Evolutionary conservation across 208 protist genomes (phyloP), one percentile per base, ranked within the genome.

Genomic region (Novymonas esmeraldas): DNA sequence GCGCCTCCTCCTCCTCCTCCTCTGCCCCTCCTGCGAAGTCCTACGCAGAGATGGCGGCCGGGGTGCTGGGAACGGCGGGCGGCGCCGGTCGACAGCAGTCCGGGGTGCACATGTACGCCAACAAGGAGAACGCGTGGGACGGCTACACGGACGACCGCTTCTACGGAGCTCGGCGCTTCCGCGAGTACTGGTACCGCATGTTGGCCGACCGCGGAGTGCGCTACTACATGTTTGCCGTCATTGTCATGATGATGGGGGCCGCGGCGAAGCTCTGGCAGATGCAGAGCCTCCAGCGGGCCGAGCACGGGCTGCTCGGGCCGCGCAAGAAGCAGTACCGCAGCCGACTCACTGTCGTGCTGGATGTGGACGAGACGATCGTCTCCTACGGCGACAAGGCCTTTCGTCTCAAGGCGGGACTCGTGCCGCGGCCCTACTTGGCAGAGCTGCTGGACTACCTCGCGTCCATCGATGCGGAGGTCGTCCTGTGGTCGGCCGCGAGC

Each of bases 361-460:
- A 96, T 59, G 80, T 96, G n/a, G 91, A 96, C 64, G 91, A 96
- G 71, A 96, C 86, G 20, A 82, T 96, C 50, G 52, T 96, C 2
- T 96, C 91, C n/a, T 96, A 92, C 60, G 88, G 91, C 26, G 91
- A 96, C 69, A 96, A 96, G 78, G 91, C 91, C 0, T 96, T 92
- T 61, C 91, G 87, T 26, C 81, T 94, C 62, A 88, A 89, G 67
- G 91, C 91, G 6, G 88, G 88, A 10, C 67, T 96, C 28, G 83
- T 96, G 18, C 68, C 84, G 6, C 76, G 91, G 10, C 91, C 91
- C 14, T 89, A 96, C 70, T 66, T 94, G 5, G 91, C 87, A 3
- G 91, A 94, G 73, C 76, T 96, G 55, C 76, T 96, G 6, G 91
- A 96, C 72, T 96, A 92, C 79, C 83, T 96, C 26, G 77, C 75